Base-by-base conservation (phyloP, 352 stramenopile genomes). In the Phytophthora ramorum region DNA sequence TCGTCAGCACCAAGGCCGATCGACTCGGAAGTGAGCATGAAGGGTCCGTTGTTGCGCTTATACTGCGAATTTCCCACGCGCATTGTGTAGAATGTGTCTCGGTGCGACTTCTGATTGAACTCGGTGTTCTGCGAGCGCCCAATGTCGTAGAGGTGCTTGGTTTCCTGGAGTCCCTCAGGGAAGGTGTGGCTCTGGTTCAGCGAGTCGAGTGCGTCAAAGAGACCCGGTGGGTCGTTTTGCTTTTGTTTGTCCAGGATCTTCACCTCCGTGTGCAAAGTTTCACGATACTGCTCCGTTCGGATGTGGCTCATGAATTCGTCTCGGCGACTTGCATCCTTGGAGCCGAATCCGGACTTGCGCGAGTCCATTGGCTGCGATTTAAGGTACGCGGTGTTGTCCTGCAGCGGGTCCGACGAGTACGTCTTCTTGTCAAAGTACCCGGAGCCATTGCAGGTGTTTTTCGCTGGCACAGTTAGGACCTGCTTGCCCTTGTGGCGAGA, bases 281-380 rank as follows among this genome's bases (percentile, higher is more conserved):
- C 86, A 26, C 91, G 83, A 69, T 97, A 97, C 58, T 96, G 87
- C 71, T 97, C 88, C 9, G 92, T 97, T 60, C 89, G 83, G 54
- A 97, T 82, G 40, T 91, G 87, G 65, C 84, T 95, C 73, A 96
- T 97, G 58, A 98, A 98, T 43, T 98, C 91, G 52, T 96, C 92
- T 52, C 86, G 79, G 30, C 95, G 94, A 53, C 76, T 93, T 19
- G 91, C 91, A 64, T 98, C 91, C 66, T 96, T 93, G 44, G 88
- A 95, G 19, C 90, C 92, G 69, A 98, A 98, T 20, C 91, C 92
- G 5, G 92, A 73, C 65, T 97, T 97, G 43, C 92, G 85, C 43
- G 88, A 75, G 46, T 95, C 83, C 66, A 95, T 84, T 30, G 91
- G 90, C 59, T 97, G 87, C 7, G 85, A 89, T 66, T 92, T 93